These are phyloP conservation scores for Oemleria cerasiformis DNA, from an alignment of 306 rosid species.

Conservation along the genomic window DNA sequence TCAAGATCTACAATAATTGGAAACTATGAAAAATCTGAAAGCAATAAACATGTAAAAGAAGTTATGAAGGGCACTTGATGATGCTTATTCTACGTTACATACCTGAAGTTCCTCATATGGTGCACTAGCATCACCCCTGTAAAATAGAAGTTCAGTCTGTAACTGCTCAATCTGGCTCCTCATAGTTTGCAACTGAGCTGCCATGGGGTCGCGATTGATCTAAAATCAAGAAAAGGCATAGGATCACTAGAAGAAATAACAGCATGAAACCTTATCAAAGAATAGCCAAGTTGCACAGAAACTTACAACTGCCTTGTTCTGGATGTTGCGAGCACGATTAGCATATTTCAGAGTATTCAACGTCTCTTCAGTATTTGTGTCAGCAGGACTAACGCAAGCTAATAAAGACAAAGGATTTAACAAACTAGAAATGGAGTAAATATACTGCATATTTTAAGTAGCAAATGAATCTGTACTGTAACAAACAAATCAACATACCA, in stretches of 20 bases:
- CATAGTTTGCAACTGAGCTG: conserved; percentile 75
- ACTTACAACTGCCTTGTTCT: conserved; percentile 95
- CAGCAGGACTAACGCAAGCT: conserved; percentile 99
- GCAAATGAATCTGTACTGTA: conserved; percentile 1
- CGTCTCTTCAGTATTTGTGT: conserved; percentile 95
- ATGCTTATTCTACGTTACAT: conserved; percentile 4
- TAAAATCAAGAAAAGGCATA: conserved; percentile 25
- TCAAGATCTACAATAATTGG: conserved; percentile 59
- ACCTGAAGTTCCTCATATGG: conserved; percentile 94
- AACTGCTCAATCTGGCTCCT: conserved; percentile 89
- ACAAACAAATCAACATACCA: conserved; percentile 45
- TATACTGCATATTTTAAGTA: background rate
- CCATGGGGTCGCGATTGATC: conserved; percentile 91
- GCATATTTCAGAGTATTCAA: conserved; percentile 96
- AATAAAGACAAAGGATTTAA: conserved; percentile 20
- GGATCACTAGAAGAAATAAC: conserved; percentile 14
- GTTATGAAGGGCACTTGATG: conserved; percentile 13
- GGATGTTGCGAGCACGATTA: conserved; percentile 97
- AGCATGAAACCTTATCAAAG: conserved; percentile 17
- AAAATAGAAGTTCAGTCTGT: conserved; percentile 79
- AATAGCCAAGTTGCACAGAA: background rate
- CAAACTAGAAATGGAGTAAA: background rate
- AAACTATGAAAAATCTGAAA: conserved; percentile 18
- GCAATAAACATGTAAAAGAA: background rate
- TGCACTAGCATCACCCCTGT: conserved; percentile 61